phyloP scores from a whole-genome alignment of 139 green algal species.

The Zygnema cylindricum region DNA sequence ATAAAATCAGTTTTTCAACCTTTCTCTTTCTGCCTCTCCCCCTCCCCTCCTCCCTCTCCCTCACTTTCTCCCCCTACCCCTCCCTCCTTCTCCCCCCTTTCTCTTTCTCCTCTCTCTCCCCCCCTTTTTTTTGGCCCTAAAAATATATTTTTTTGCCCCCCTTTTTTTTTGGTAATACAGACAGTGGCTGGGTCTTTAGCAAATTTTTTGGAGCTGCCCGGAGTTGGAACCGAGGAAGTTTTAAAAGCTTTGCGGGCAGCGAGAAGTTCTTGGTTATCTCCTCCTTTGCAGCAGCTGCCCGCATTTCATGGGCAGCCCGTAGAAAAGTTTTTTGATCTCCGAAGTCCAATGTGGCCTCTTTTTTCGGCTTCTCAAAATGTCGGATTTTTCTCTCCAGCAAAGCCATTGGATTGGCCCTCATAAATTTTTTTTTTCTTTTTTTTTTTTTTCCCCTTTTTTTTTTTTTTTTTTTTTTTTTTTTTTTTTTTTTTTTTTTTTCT shows the following conservation, averaged over 20 bases:
- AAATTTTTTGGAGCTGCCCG: background rate
- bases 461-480: too few relatives aligned
- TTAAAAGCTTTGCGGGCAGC: background rate
- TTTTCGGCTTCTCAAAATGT: background rate
- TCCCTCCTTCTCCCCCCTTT: background rate
- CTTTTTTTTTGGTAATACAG: background rate
- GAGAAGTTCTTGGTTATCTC: background rate
- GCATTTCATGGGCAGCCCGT: background rate
- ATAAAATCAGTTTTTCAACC: background rate
- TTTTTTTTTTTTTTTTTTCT: too few relatives aligned
- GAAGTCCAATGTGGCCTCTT: slow-evolving; percentile 1
- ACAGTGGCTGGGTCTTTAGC: background rate
- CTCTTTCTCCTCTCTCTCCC: background rate
- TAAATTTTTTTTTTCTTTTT: too few relatives aligned
- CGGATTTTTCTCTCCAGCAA: background rate
- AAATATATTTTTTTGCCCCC: too few relatives aligned
- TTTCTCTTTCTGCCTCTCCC: background rate
- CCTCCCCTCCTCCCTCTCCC: background rate
- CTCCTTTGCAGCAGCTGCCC: background rate
- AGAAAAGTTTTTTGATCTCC: background rate
- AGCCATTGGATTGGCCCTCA: background rate
- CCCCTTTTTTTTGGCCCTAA: too few relatives aligned
- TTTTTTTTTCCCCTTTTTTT: too few relatives aligned
- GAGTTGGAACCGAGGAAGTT: background rate
- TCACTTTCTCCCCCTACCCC: background rate